Conservation (phyloP, 768 basidiomycete genomes). For the Mycena maculata region DNA sequence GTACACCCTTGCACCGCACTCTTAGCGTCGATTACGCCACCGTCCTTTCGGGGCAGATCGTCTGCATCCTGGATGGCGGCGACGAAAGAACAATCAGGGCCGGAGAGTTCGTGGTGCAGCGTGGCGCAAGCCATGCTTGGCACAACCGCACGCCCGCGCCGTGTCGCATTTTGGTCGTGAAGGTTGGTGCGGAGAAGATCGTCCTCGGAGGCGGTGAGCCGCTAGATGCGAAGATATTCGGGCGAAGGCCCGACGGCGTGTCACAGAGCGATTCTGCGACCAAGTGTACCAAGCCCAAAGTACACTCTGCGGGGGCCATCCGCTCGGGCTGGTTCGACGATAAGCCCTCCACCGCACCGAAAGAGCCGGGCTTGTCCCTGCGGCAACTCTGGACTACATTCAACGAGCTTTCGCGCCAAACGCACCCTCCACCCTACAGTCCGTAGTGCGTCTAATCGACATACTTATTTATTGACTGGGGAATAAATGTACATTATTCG, state of each 20-base stretch:
- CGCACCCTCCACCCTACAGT: no score
- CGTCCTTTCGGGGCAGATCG: constrained; percentile 24
- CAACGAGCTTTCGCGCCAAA: no score
- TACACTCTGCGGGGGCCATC: no score
- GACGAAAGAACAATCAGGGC: constrained; percentile 25
- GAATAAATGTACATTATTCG: no score
- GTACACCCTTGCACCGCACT: constrained; percentile 21
- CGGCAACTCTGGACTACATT: no score
- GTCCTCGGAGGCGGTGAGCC: constrained; percentile 17
- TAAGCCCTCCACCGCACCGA: no score
- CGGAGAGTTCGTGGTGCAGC: constrained; percentile 26
- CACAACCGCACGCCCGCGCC: constrained; percentile 15
- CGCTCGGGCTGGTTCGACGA: no score
- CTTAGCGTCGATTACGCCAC: constrained; percentile 19
- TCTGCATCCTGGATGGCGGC: constrained; percentile 13
- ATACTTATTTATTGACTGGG: no score
- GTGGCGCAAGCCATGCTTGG: constrained; percentile 24
- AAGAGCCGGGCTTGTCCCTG: no score
- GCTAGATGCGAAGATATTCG: constrained; percentile 16
- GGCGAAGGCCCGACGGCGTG: background rate
- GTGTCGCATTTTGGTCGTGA: constrained; percentile 18
- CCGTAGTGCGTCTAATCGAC: no score
- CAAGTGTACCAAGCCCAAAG: no score
- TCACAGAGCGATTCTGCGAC: no score
- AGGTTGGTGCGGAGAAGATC: constrained; percentile 21